Evolutionary conservation across 2,329 filamentous ascomycete species (phyloP), one percentile per base, ranked within the genome.

Genomic region (Cladosporium sp.): DNA sequence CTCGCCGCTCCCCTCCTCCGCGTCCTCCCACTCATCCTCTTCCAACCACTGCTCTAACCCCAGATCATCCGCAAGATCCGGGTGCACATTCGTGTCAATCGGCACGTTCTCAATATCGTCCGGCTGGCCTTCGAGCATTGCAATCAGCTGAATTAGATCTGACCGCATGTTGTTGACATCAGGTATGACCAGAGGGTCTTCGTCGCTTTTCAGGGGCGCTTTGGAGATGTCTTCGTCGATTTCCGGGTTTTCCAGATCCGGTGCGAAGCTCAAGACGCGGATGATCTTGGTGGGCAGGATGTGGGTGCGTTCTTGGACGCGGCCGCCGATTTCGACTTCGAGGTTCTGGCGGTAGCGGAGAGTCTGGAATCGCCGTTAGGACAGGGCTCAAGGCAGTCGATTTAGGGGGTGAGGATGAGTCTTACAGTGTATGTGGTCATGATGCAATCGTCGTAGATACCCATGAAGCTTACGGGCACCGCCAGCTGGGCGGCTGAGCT

Each of bases 391-490:
- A 3, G 25, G 25, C 3, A 25, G 25, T 25, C 25, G 25, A 25
- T 25, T 3, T 25, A 6, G 3, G 11, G 15, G 7, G 22, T 38
- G 12, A 1, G n/a, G 12, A 12, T 20, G n/a, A 14, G 3, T 39
- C 37, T 36, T 64, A 72, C 72, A 5, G 74, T 75, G 60, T 74
- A 79, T 3, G 76, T 79, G 25, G 70, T 72, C 73, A 80, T 77
- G 54, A 80, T 73, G 38, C 75, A 76, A 65, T 80, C 78, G 51
- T 79, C 76, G 52, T 72, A 79, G 8, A 80, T 55, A 0, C 68
- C 72, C 78, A 80, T 80, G 65, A 77, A 80, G 60, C 74, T 77
- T 25, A 79, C 73, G 0, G 78, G 77, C 0, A 76, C 73, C 0
- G 72, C 66, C n/a, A 77, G 67, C 60, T 73, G 73, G 1, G 71